Evolutionary conservation across 371 early-diverging fungal genomes (phyloP).

Genomic region (Hamiltosporidium magnivora): DNA sequence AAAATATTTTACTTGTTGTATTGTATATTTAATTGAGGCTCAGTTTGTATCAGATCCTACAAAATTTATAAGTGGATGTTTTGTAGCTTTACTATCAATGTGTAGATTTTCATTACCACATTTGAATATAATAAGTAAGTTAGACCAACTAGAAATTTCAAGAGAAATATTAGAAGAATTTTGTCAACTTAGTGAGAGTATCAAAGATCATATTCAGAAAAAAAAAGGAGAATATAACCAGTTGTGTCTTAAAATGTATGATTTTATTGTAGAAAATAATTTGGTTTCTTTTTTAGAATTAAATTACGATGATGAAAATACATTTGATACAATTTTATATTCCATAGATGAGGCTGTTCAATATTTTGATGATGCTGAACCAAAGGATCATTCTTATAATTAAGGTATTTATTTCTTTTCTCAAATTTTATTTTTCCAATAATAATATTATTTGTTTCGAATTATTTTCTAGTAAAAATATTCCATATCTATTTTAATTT

Average conservation of each 20-base stretch:
- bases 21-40: slow-evolving; percentile 38
- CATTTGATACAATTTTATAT: slow-evolving; percentile 15
- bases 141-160: slow-evolving; percentile 11
- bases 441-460: no score
- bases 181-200: neutral
- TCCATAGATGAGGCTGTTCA: slow-evolving; percentile 28
- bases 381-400: slow-evolving; percentile 1
- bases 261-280: slow-evolving; percentile 5
- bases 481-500: no score
- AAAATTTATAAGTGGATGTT: slow-evolving; percentile 21
- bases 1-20: slow-evolving; percentile 14
- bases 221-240: neutral
- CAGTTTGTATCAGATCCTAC: slow-evolving; percentile 16
- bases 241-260: slow-evolving; percentile 20
- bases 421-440: no score
- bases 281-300: slow-evolving; percentile 22
- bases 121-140: slow-evolving; percentile 29
- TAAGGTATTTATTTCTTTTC: no score
- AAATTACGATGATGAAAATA: slow-evolving; percentile 32
- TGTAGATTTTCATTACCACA: slow-evolving; percentile 22
- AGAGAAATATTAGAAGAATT: slow-evolving; percentile 4
- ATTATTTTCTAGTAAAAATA: no score
- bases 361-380: slow-evolving; percentile 37
- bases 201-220: neutral
- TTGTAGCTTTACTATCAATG: slow-evolving; percentile 29